These are phyloP conservation scores for Xylariaceae sp. DNA, from an alignment of 2,329 filamentous ascomycete species.

Conservation along the genomic window DNA sequence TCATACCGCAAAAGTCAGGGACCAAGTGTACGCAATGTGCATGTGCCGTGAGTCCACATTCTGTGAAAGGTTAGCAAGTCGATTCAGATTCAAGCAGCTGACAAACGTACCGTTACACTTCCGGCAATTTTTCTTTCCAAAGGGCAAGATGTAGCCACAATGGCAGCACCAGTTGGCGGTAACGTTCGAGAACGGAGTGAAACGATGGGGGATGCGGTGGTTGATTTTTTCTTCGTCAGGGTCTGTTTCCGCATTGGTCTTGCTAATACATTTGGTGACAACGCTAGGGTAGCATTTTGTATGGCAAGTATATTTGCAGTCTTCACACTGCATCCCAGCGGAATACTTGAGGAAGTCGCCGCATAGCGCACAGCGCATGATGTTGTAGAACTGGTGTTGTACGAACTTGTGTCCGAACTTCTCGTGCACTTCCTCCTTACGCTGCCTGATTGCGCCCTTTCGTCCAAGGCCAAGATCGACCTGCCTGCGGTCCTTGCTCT, in stretches of 20 bases:
- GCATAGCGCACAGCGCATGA: slow-evolving; percentile 97
- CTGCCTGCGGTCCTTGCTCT: slow-evolving; percentile 74
- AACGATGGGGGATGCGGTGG: slow-evolving; percentile 95
- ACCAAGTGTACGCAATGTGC: slow-evolving; percentile 90
- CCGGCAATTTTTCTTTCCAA: slow-evolving; percentile 91
- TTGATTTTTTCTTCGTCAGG: slow-evolving; percentile 99
- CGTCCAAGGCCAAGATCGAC: slow-evolving; percentile 88
- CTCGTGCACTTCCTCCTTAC: slow-evolving; percentile 96
- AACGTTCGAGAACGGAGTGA: slow-evolving; percentile 94
- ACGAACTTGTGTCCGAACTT: slow-evolving; percentile 99
- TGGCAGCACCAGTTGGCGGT: slow-evolving; percentile 99
- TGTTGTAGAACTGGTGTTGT: slow-evolving; percentile 99
- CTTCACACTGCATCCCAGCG: slow-evolving; percentile 97
- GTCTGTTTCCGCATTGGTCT: slow-evolving; percentile 96
- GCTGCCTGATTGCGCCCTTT: slow-evolving; percentile 93
- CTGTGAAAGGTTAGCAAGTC: slow-evolving; percentile 43
- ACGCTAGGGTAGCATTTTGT: slow-evolving; percentile 96
- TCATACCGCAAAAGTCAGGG: slow-evolving; percentile 98
- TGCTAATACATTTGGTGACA: slow-evolving; percentile 99
- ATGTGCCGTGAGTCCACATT: slow-evolving; percentile 90
- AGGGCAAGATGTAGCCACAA: slow-evolving; percentile 90
- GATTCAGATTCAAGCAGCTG: not conserved
- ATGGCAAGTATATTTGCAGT: slow-evolving; percentile 99
- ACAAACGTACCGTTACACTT: slow-evolving; percentile 72
- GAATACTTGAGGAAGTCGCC: slow-evolving; percentile 98